Percentiles rank a stretch among this genome's conserved stretches.
Conservation (phyloP, 2,329 filamentous ascomycete species). For the Fusarium euwallaceae region DNA sequence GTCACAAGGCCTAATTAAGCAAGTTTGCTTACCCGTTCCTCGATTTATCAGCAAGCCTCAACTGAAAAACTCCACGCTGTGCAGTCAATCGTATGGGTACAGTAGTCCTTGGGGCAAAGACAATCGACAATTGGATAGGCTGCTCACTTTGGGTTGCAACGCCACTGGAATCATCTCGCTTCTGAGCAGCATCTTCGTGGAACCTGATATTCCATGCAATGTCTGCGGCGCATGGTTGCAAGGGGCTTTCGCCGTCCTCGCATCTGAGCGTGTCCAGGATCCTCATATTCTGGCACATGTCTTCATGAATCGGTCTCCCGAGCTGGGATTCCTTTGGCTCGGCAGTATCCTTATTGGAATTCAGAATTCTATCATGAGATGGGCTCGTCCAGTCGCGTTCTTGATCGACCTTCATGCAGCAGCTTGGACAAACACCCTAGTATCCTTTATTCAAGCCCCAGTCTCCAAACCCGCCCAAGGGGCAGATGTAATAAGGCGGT, state of each 20-base stretch:
- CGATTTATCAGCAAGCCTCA: background rate
- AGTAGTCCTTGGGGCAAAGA: slow-evolving; percentile 16
- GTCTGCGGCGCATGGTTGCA: slow-evolving; percentile 24
- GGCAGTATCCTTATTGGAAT: slow-evolving; percentile 21
- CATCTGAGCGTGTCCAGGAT: background rate
- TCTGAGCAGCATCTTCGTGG: slow-evolving; percentile 25
- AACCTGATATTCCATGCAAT: slow-evolving; percentile 25
- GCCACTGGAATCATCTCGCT: slow-evolving; percentile 7
- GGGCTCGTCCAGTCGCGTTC: slow-evolving; percentile 14
- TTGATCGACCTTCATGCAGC: slow-evolving; percentile 27
- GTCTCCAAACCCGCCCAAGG: background rate
- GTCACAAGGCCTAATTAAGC: background rate
- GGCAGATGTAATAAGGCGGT: background rate
- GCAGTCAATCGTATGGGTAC: background rate
- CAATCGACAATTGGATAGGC: slow-evolving; percentile 20
- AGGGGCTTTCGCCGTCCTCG: slow-evolving; percentile 17
- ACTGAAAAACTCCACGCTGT: background rate
- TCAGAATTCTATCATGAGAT: slow-evolving; percentile 15
- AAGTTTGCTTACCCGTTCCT: background rate
- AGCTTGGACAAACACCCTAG: slow-evolving; percentile 17
- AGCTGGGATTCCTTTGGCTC: slow-evolving; percentile 31
- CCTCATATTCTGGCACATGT: slow-evolving; percentile 18
- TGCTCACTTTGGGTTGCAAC: slow-evolving; percentile 32
- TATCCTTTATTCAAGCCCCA: slow-evolving; percentile 16
- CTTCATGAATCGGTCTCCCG: slow-evolving; percentile 11